These are phyloP conservation scores for Nannochloropsis salina DNA, from an alignment of 108 stramenopile species.

Conservation along the genomic window DNA sequence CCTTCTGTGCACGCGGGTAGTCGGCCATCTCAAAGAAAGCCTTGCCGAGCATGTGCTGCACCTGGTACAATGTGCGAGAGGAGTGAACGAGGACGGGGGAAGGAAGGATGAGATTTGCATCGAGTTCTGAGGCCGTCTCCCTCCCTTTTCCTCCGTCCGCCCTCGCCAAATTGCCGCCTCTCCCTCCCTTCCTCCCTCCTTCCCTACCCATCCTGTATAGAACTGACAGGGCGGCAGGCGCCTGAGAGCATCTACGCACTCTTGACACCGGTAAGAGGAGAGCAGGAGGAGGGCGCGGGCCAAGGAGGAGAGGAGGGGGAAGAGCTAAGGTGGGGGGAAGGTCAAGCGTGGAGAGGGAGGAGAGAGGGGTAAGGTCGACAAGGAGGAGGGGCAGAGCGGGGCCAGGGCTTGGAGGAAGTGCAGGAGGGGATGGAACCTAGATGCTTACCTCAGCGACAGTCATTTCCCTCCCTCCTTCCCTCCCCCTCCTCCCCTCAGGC, in stretches of 20 bases:
- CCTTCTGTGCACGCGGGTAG: conserved; percentile 71
- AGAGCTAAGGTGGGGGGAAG: background rate
- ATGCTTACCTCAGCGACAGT: background rate
- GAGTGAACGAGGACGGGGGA: background rate
- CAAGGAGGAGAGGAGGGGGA: conserved; percentile 20
- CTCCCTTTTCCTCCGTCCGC: background rate
- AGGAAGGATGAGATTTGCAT: background rate
- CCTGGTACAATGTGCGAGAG: background rate
- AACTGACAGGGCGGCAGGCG: conserved; percentile 68
- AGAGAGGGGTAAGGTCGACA: background rate
- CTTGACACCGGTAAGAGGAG: conserved; percentile 60
- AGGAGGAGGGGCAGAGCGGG: background rate
- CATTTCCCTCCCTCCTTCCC: background rate
- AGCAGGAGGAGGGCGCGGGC: background rate
- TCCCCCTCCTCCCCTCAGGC: background rate
- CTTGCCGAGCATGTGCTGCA: conserved; percentile 74
- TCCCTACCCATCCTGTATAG: conserved; percentile 79
- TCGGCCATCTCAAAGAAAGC: conserved; percentile 91
- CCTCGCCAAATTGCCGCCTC: background rate
- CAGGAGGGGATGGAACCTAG: background rate
- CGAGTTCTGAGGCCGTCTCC: background rate
- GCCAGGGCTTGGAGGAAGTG: background rate
- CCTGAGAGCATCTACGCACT: conserved; percentile 72
- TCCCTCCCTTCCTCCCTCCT: conserved; percentile 11
- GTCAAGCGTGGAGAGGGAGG: background rate